These are phyloP conservation scores for Cercospora beticola DNA, from an alignment of 2,329 filamentous ascomycete species.

Conservation along the genomic window DNA sequence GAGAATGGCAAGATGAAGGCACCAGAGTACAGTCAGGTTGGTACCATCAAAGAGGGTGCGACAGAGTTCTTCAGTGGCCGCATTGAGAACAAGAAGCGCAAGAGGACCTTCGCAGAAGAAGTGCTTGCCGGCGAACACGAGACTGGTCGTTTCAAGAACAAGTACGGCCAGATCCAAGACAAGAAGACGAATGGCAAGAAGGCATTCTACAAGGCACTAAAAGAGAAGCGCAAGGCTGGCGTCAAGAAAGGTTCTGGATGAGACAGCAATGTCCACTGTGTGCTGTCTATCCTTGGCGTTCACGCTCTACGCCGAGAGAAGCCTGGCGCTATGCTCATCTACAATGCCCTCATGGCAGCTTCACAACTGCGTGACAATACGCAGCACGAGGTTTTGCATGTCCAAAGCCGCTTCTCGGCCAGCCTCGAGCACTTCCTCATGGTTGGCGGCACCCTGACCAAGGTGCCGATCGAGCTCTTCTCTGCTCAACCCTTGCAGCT, in stretches of 20 bases:
- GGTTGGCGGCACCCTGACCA: constrained; percentile 61
- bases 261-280: constrained; percentile 14
- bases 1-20: constrained; percentile 67
- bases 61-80: constrained; percentile 83
- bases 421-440: constrained; percentile 64
- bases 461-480: constrained; percentile 56
- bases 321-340: constrained; percentile 7
- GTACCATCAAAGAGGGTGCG: constrained; percentile 82
- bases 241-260: constrained; percentile 38
- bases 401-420: constrained; percentile 60
- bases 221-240: constrained; percentile 54
- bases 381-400: constrained; percentile 57
- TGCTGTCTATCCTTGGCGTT: not conserved
- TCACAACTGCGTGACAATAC: constrained; percentile 46
- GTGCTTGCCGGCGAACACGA: constrained; percentile 67
- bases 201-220: constrained; percentile 78
- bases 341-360: not conserved
- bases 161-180: constrained; percentile 81
- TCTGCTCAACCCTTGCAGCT: constrained; percentile 52
- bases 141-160: constrained; percentile 74
- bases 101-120: constrained; percentile 83
- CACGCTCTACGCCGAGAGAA: not conserved
- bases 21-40: constrained; percentile 84
- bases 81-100: constrained; percentile 82
- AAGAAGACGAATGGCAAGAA: constrained; percentile 87